Evolutionary conservation across 1,139 yeast species (phyloP), one percentile per base, ranked within the genome.

Genomic region (Lodderomyces metapsilosis): DNA sequence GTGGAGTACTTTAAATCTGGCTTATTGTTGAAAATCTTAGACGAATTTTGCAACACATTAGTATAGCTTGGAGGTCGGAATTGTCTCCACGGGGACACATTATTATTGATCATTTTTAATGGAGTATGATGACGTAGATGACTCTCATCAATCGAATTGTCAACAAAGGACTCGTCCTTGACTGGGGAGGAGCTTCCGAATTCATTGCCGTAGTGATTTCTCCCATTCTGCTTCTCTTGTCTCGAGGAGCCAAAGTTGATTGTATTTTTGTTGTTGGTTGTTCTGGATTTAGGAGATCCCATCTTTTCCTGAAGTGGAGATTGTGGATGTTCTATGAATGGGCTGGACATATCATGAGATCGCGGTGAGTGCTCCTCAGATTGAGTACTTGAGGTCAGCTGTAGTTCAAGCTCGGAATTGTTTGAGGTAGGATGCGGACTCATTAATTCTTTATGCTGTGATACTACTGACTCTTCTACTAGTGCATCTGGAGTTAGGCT

Each of bases 1-100:
- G 21, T 4, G 13, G 22, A 5, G 8, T 22, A 24, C 11, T 27
- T 24, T 13, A 36, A 27, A 27, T 41, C 27, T n/a, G 46, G 46
- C 32, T 40, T 40, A 31, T 42, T 42, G 45, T n/a, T 56, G 51
- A 30, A 46, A 42, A 18, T 51, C 9, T 42, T 12, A 32, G 28
- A 23, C 8, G 23, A 23, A 16, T 12, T 24, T 8, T 22, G 21
- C 15, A 16, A 23, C 3, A 17, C 18, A 9, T 4, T 11, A 9
- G 11, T 3, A n/a, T 18, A 24, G 13, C 21, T 31, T 13, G 28
- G 46, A 6, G 69, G 54, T 28, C 72, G 47, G 36, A 67, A 52
- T 40, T 58, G 59, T 38, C 68, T 51, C 73, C 73, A 67, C 1
- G 68, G 66, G 0, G 66, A 50, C 10, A 47, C 39, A 11, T 37